phyloP scores from a whole-genome alignment of 108 stramenopile species.

The Cyclotella kingstonii region DNA sequence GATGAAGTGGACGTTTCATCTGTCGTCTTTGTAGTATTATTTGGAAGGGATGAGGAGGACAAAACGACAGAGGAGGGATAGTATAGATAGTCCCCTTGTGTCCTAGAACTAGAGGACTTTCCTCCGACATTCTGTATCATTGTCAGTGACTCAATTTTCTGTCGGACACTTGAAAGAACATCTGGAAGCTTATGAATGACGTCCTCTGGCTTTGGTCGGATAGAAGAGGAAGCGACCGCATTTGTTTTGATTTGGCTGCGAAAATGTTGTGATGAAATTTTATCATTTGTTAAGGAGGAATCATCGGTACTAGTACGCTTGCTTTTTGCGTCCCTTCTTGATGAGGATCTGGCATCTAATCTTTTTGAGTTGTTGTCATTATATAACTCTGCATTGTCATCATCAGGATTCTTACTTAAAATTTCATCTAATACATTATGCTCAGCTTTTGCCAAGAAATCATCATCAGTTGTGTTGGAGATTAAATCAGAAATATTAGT shows the following conservation, averaged over 20 bases:
- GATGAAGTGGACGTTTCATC: constrained; percentile 21
- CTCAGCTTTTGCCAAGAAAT: constrained; percentile 33
- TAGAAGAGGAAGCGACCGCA: neutral
- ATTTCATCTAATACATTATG: constrained; percentile 27
- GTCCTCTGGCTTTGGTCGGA: constrained; percentile 9
- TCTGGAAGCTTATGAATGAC: constrained; percentile 46
- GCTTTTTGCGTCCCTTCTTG: neutral
- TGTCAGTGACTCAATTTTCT: constrained; percentile 74
- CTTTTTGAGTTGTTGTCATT: neutral
- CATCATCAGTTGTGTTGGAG: constrained; percentile 4
- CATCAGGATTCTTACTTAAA: constrained; percentile 6
- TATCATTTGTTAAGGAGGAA: constrained; percentile 3
- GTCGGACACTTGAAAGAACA: constrained; percentile 72
- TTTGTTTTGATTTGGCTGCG: neutral
- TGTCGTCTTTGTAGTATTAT: constrained; percentile 15
- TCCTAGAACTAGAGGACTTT: constrained; percentile 3
- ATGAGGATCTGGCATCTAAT: neutral
- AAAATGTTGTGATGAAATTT: neutral
- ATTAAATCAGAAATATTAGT: neutral
- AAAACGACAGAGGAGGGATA: constrained; percentile 7
- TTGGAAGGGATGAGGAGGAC: neutral
- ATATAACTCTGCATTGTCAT: constrained; percentile 1
- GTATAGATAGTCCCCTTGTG: neutral
- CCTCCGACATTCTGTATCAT: constrained; percentile 57
- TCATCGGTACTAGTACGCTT: neutral